Conservation (phyloP, 2,329 filamentous ascomycete species). For the Aspergillus unguis region DNA sequence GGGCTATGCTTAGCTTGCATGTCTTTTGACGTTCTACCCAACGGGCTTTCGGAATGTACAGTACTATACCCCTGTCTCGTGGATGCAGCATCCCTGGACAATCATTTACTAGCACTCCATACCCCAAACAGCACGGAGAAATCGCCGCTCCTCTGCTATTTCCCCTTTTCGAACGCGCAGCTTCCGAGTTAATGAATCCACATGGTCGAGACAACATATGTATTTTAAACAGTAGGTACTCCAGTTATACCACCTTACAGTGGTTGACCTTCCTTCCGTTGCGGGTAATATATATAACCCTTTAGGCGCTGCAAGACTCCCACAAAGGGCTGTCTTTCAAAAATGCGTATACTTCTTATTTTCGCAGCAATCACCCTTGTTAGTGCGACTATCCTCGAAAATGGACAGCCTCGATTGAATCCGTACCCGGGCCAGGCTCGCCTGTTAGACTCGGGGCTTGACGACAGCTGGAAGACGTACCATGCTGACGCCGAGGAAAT, state of each 20-base stretch:
- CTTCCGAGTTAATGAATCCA: background rate
- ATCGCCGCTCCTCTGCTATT: background rate
- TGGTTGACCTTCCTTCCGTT: too few species aligned
- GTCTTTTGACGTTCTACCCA: too few species aligned
- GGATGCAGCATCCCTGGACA: too few species aligned
- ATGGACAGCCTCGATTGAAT: constrained; percentile 40
- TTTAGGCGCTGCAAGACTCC: background rate
- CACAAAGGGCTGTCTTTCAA: background rate
- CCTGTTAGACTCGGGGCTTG: constrained; percentile 17
- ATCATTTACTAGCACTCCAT: background rate
- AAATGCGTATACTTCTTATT: background rate
- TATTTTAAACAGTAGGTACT: too few species aligned
- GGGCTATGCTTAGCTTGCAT: too few species aligned
- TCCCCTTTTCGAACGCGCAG: too few species aligned
- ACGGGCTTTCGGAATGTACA: too few species aligned
- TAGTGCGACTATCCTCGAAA: constrained; percentile 42
- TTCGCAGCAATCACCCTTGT: constrained; percentile 1
- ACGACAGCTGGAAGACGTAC: constrained; percentile 48
- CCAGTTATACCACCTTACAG: too few species aligned
- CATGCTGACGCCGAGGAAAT: constrained; percentile 52
- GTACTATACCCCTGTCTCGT: too few species aligned
- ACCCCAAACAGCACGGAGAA: background rate
- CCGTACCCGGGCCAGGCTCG: constrained; percentile 38
- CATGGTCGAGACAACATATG: background rate
- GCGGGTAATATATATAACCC: too few species aligned